Percentiles rank a stretch among this genome's conserved stretches.
phyloP scores from a whole-genome alignment of 306 rosid genomes.

The Castanospermum australe region DNA sequence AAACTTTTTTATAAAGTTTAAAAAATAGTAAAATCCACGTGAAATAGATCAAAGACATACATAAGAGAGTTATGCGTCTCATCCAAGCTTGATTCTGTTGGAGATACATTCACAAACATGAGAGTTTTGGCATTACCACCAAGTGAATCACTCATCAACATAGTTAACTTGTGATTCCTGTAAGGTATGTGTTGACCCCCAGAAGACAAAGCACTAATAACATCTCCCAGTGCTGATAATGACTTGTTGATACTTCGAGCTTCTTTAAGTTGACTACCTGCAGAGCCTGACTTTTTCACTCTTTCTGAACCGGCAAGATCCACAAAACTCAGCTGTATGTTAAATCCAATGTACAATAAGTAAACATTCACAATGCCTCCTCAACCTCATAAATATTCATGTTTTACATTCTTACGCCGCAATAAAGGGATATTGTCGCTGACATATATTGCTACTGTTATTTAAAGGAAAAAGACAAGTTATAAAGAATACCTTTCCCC shows the following conservation, averaged over 20 bases:
- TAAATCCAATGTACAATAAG: conserved; percentile 3
- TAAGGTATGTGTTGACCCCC: conserved; percentile 93
- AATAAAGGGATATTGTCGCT: not conserved
- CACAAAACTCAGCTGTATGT: conserved; percentile 83
- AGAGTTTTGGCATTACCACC: conserved; percentile 98
- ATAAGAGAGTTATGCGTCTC: conserved; percentile 86
- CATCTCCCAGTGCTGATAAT: conserved; percentile 95
- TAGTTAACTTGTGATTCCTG: conserved; percentile 89
- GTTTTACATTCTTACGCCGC: not conserved
- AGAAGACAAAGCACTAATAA: conserved; percentile 80
- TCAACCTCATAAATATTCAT: not conserved
- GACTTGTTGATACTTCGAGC: conserved; percentile 98
- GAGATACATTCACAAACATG: conserved; percentile 94
- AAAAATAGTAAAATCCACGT: not conserved
- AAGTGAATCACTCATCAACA: conserved; percentile 97
- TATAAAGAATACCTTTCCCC: conserved; percentile 77
- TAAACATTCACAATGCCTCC: conserved; percentile 3
- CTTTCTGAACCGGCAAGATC: conserved; percentile 99
- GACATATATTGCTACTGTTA: not conserved
- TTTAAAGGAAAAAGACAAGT: not conserved
- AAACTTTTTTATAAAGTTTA: not conserved
- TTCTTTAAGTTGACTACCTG: conserved; percentile 88
- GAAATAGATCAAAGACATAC: conserved; percentile 43
- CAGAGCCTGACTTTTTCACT: conserved; percentile 88
- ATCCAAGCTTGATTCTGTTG: conserved; percentile 81